A percentile compares a stretch with the other conserved stretches of the same genome.
Evolutionary conservation across 2,329 filamentous ascomycete genomes (phyloP).

Genomic region (Sclerotinia minor): DNA sequence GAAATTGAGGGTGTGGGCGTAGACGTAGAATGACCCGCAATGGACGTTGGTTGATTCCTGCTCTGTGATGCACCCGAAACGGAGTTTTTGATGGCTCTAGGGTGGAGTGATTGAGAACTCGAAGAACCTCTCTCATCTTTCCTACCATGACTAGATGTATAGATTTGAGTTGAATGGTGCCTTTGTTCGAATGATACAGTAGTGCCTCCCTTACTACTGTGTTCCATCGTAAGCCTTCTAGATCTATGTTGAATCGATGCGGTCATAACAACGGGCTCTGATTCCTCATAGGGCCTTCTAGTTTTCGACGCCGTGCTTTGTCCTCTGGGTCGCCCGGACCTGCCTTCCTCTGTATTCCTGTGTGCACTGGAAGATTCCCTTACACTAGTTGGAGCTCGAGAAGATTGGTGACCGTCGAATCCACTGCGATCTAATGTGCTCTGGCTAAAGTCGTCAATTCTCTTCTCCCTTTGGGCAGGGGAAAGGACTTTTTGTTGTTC

Average conservation of each 20-base stretch:
- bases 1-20: no score
- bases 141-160: background rate
- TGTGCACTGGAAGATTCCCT: background rate
- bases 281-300: background rate
- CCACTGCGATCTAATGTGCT: background rate
- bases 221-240: background rate
- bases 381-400: background rate
- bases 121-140: background rate
- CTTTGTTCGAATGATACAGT: no score
- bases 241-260: background rate
- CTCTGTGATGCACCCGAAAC: no score
- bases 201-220: no score
- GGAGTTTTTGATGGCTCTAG: no score
- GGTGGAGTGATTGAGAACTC: background rate
- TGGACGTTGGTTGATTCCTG: no score
- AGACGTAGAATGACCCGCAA: no score
- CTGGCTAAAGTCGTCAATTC: background rate
- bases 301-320: background rate
- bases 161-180: background rate
- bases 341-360: background rate
- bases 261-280: background rate
- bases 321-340: background rate
- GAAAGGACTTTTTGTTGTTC: background rate
- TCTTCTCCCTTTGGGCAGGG: fast-evolving
- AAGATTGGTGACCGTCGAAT: background rate